Evolutionary conservation across 805 yeast species (phyloP), one percentile per base, ranked within the genome.

Genomic region (Spathaspora girioi): DNA sequence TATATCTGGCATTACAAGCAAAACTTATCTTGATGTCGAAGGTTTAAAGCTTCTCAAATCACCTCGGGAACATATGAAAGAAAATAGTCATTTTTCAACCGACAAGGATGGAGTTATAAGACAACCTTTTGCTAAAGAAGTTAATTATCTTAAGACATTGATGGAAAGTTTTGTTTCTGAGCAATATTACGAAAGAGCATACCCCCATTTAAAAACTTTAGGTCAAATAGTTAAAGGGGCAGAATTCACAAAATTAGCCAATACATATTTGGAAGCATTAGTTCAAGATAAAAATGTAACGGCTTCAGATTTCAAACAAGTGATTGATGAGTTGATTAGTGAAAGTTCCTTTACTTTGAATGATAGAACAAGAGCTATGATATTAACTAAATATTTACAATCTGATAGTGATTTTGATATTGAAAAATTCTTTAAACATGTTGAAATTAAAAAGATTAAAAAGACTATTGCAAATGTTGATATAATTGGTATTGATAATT

Each of bases 101-200:
- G 64, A 61, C 43, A 68, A 70, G 54, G 79, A 74, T 50, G 67
- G 71, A 0, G 78, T 72, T 11, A 58, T 70, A 26, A 58, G 79
- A 46, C 67, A 75, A 5, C 77, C 77, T 0, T 35, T 35, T 35
- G 40, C 15, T 5, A 80, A 78, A 61, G 86, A 82, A 55, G 78
- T 81, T n/a, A 72, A 76, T 49, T 86, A 86, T 59, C 73, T 86
- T 17, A 90, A 92, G 83, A 80, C 92, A 2, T 68, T 90, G 35
- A 73, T 89, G 41, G 96, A 90, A 59, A 93, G 94, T 0, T 85
- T 92, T 56, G 62, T 90, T 31, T 80, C 82, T 43, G 79, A 87
- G 32, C 77, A 78, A 49, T 86, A 87, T 61, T 80, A 77, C 57
- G 79, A 77, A 19, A 75, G 97, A 60, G 96, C 96, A 0, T 83